Evolutionary conservation across 75 land plant genomes (phyloP).

Genomic region (Picea glauca): DNA sequence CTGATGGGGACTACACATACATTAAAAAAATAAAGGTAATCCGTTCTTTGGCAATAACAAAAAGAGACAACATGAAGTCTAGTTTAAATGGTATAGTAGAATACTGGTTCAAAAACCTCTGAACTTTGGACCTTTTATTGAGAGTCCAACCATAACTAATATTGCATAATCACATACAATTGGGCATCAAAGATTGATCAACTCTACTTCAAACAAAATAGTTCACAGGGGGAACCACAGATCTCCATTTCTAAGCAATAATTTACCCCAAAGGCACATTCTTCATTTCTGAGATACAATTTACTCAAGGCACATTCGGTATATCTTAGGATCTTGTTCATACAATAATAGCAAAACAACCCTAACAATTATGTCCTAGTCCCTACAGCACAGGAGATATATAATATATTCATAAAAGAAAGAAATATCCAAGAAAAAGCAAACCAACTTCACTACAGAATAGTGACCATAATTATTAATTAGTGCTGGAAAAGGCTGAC

Average conservation of each 20-base stretch:
- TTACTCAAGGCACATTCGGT: not conserved
- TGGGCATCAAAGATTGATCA: not conserved
- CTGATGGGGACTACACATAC: not conserved
- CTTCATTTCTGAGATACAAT: not conserved
- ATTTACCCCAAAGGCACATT: not conserved
- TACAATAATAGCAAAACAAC: not conserved
- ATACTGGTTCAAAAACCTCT: not conserved
- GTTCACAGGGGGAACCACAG: not conserved
- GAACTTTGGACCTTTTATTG: not conserved
- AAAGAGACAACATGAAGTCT: not conserved
- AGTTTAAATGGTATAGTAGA: not conserved
- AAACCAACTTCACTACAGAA: not conserved
- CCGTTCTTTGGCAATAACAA: not conserved
- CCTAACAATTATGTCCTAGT: too few species aligned
- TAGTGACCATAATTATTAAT: not conserved
- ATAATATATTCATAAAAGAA: not conserved
- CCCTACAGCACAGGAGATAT: not conserved
- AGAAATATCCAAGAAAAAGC: not conserved
- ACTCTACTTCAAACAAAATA: not conserved
- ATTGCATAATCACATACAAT: too few species aligned
- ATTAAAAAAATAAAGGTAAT: not conserved
- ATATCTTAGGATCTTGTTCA: not conserved
- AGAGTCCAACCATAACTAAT: not conserved
- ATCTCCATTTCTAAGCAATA: not conserved
- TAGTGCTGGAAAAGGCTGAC: not conserved